phyloP scores from a whole-genome alignment of 129 eudicot species.

The Heracleum sosnowskyi region DNA sequence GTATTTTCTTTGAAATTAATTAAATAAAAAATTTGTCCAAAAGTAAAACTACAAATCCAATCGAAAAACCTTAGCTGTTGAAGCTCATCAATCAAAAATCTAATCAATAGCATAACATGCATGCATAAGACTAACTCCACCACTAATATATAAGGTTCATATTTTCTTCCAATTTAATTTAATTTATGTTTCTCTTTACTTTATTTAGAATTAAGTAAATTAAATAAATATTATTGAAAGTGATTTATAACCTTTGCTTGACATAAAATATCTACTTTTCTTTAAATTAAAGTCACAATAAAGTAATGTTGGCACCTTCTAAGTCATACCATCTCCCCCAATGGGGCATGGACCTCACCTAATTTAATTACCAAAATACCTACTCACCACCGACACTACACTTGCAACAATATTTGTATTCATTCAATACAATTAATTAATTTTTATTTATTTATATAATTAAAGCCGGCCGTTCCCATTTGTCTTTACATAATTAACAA shows the following conservation, averaged over 20 bases:
- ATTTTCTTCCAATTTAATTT: not conserved
- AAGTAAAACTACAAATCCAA: too few species aligned
- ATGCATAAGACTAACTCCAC: too few species aligned
- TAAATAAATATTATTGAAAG: not conserved
- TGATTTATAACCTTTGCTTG: not conserved
- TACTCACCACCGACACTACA: not conserved
- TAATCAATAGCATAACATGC: too few species aligned
- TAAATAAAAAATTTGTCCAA: too few species aligned
- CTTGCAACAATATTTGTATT: not conserved
- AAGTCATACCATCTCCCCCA: constrained; percentile 2
- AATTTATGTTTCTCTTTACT: not conserved
- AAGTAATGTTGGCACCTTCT: not conserved
- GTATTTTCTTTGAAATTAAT: too few species aligned
- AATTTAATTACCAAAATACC: not conserved
- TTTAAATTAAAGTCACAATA: not conserved
- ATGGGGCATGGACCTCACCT: not conserved
- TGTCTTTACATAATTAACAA: not conserved
- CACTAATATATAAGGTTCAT: not conserved
- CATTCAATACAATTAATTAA: not conserved
- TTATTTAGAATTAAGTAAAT: not conserved
- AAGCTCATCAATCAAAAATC: too few species aligned
- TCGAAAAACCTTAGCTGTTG: too few species aligned
- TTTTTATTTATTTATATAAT: too few species aligned
- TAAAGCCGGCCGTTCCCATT: not conserved
- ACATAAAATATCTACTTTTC: not conserved